A percentile compares a stretch with the other conserved stretches of the same genome.
These are phyloP conservation scores for Leccinum longicurvipes DNA, from an alignment of 768 basidiomycete species.

Conservation along the genomic window DNA sequence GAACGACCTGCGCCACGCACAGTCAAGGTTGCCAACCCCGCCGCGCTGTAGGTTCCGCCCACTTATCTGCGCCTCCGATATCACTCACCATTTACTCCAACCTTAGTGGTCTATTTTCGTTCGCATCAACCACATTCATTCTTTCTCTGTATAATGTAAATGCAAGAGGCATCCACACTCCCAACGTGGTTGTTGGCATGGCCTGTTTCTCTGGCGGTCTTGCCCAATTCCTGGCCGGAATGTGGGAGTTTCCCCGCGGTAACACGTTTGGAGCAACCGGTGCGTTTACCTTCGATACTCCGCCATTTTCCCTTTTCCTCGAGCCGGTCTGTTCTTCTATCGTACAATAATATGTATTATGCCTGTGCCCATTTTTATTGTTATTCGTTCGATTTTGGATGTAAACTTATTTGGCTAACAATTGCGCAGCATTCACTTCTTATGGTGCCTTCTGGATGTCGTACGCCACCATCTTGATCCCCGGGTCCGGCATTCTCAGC, in stretches of 20 bases:
- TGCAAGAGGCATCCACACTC: conserved; percentile 47
- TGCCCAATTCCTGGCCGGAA: conserved; percentile 81
- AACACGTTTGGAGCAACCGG: conserved; percentile 74
- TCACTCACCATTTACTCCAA: neutral
- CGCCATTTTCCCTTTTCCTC: neutral
- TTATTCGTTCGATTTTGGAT: neutral
- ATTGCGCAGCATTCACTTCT: conserved; percentile 61
- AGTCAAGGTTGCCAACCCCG: conserved; percentile 54
- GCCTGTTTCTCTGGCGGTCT: conserved; percentile 83
- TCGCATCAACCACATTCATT: conserved; percentile 81
- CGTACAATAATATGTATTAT: neutral
- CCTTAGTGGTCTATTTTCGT: conserved; percentile 71
- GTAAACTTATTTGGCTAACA: neutral
- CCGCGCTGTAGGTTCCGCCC: conserved; percentile 27
- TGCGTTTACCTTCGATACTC: conserved; percentile 31
- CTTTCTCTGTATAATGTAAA: conserved; percentile 70
- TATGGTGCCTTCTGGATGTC: conserved; percentile 92
- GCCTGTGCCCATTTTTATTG: neutral
- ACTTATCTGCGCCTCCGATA: too few species aligned
- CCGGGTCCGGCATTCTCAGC: conserved; percentile 56
- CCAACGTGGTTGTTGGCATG: conserved; percentile 84
- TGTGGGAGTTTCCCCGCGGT: conserved; percentile 78
- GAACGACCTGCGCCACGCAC: conserved; percentile 23
- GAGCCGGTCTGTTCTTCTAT: neutral
- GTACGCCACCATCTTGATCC: conserved; percentile 69